Conservation (phyloP, 1,139 yeast genomes). For the Lodderomyces metapsilosis region DNA sequence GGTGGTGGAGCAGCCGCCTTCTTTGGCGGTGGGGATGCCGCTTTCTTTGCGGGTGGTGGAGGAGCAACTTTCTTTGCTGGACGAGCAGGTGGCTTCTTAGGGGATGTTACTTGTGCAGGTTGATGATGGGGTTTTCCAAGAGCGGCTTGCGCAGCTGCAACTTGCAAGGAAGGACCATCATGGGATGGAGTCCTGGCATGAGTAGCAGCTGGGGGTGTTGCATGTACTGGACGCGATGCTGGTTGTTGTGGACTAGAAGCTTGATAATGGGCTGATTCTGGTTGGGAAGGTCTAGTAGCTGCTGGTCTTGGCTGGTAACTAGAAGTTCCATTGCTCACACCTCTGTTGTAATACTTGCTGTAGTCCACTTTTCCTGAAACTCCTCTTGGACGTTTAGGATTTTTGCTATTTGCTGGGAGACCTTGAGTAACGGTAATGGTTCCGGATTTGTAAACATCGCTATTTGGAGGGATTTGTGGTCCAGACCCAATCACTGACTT, state of each 20-base stretch:
- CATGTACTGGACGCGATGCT: constrained; percentile 12
- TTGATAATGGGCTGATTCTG: constrained; percentile 14
- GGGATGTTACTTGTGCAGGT: constrained; percentile 15
- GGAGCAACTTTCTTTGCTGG: constrained; percentile 24
- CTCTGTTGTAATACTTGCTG: constrained; percentile 42
- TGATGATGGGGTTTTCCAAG: constrained; percentile 10
- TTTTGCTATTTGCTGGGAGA: constrained; percentile 64
- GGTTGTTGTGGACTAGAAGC: constrained; percentile 17
- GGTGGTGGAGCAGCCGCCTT: constrained; percentile 56
- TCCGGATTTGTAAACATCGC: constrained; percentile 86
- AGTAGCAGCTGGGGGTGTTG: constrained; percentile 16
- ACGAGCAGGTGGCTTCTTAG: constrained; percentile 29
- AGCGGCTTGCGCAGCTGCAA: constrained; percentile 20
- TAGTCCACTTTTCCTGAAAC: constrained; percentile 40
- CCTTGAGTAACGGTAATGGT: constrained; percentile 83
- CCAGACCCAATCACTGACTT: constrained; percentile 61
- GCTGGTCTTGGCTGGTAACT: constrained; percentile 9
- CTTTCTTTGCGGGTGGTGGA: constrained; percentile 33
- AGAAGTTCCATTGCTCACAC: constrained; percentile 17
- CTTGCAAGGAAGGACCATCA: constrained; percentile 10
- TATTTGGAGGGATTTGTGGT: constrained; percentile 52
- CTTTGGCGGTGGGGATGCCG: constrained; percentile 18
- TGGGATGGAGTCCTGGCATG: not conserved
- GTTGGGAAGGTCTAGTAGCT: constrained; percentile 15
- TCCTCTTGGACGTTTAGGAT: constrained; percentile 69